These are phyloP conservation scores for Ceratocystis papillata DNA, from an alignment of 2,329 filamentous ascomycete genomes.

Conservation along the genomic window DNA sequence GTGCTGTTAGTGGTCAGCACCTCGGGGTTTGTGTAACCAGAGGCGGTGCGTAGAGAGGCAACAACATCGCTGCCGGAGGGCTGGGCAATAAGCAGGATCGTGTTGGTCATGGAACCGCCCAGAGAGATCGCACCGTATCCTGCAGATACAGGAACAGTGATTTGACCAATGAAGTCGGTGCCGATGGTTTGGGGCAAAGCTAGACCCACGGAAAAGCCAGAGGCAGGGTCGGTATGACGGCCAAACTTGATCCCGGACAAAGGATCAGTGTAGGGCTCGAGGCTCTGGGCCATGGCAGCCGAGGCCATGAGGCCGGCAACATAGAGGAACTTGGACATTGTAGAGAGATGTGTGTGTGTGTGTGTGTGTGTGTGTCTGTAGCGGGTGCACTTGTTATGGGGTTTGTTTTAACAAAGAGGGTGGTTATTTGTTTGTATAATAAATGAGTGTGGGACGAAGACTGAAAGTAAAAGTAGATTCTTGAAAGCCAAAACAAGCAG, in stretches of 20 bases:
- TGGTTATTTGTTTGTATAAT: background rate
- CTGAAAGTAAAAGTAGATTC: background rate
- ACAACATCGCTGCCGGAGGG: constrained; percentile 37
- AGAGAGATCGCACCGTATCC: constrained; percentile 41
- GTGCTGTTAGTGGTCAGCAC: constrained; percentile 36
- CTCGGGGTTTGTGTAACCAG: constrained; percentile 38
- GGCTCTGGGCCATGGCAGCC: constrained; percentile 14
- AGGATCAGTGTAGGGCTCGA: constrained; percentile 34
- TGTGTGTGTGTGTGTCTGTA: background rate
- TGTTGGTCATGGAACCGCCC: constrained; percentile 38
- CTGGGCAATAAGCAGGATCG: constrained; percentile 42
- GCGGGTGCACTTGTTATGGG: background rate
- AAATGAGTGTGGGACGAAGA: constrained; percentile 1
- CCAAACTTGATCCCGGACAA: constrained; percentile 39
- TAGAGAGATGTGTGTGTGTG: background rate
- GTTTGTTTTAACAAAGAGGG: background rate
- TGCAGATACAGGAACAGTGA: constrained; percentile 36
- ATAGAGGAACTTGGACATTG: constrained; percentile 20
- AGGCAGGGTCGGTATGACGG: constrained; percentile 28
- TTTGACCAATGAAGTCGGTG: constrained; percentile 45
- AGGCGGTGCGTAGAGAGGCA: constrained; percentile 29
- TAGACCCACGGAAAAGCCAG: constrained; percentile 40
- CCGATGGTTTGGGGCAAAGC: constrained; percentile 39
- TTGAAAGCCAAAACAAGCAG: background rate
- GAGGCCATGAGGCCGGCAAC: constrained; percentile 17